A percentile compares a stretch with the other conserved stretches of the same genome.
Evolutionary conservation across 768 basidiomycete species (phyloP).

Genomic region (Termitomyces sp.): DNA sequence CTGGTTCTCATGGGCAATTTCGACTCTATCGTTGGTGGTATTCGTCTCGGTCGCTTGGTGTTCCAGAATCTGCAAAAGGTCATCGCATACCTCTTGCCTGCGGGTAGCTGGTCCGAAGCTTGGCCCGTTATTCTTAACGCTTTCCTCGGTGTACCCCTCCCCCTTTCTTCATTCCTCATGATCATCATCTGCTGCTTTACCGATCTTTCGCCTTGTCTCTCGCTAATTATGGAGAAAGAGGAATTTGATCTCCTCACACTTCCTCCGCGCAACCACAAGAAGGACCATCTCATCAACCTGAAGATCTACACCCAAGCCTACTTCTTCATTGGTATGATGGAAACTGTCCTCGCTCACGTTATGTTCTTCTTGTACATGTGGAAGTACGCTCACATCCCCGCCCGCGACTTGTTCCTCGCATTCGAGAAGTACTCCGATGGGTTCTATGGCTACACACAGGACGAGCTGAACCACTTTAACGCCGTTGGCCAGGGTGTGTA

Average conservation of each 20-base stretch:
- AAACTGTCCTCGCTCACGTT: conserved; percentile 10
- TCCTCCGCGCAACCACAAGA: conserved; percentile 13
- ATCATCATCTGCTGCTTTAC: conserved; percentile 17
- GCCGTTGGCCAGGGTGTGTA: conserved; percentile 34
- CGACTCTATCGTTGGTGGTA: conserved; percentile 50
- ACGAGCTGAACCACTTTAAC: conserved; percentile 28
- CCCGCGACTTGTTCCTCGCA: conserved; percentile 32
- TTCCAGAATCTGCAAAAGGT: conserved; percentile 57
- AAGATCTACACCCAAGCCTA: conserved; percentile 14
- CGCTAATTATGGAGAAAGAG: conserved; percentile 16
- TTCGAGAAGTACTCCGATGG: conserved; percentile 34
- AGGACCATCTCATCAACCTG: conserved; percentile 15
- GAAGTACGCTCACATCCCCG: conserved; percentile 27
- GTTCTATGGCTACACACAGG: conserved; percentile 25
- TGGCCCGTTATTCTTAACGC: conserved; percentile 52
- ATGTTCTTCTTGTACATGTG: conserved; percentile 35
- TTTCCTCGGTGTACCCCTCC: conserved; percentile 52
- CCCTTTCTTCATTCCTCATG: conserved; percentile 36
- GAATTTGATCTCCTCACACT: conserved; percentile 16
- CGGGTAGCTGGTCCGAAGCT: conserved; percentile 56
- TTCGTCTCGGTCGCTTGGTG: conserved; percentile 52
- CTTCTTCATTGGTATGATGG: conserved; percentile 14
- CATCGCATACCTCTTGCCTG: conserved; percentile 38
- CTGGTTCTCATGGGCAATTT: conserved; percentile 38
- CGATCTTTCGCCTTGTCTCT: conserved; percentile 9